phyloP scores from a whole-genome alignment of 2,329 filamentous ascomycete species.

The Thielaviopsis populi region DNA sequence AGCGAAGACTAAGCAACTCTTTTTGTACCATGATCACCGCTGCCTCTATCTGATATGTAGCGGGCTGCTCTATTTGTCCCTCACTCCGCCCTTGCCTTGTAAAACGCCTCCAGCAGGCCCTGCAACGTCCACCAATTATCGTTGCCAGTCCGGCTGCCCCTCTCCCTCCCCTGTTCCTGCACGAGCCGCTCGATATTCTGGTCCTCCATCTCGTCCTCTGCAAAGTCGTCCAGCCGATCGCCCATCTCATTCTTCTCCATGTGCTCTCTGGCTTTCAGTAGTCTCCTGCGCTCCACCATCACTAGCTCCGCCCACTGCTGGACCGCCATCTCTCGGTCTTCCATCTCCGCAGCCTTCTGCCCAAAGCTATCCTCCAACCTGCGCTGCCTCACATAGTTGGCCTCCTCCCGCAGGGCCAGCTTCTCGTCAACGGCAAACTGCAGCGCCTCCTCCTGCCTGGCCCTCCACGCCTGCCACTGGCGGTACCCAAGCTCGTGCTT shows the following conservation, averaged over 20 bases:
- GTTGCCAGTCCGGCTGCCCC: not conserved
- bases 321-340: conserved; percentile 9
- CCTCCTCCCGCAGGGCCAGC: conserved; percentile 20
- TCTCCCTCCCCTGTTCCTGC: not conserved
- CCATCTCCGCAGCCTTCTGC: conserved; percentile 17
- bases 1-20: not conserved
- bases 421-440: conserved; percentile 21
- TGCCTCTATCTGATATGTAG: not conserved
- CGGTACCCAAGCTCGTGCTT: conserved; percentile 21
- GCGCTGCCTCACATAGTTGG: not conserved
- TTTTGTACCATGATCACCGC: not conserved
- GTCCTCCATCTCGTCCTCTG: conserved; percentile 10
- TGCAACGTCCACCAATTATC: not conserved
- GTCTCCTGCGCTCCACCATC: conserved; percentile 4
- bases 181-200: conserved; percentile 7
- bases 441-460: conserved; percentile 27
- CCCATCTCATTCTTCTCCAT: conserved; percentile 6
- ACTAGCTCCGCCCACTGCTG: conserved; percentile 12
- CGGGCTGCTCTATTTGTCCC: not conserved
- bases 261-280: not conserved
- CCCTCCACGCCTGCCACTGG: conserved; percentile 29
- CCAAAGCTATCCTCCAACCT: conserved; percentile 4
- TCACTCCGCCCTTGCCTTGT: not conserved
- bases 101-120: not conserved
- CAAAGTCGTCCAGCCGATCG: conserved; percentile 13